Percentiles rank a stretch among this genome's conserved stretches.
phyloP scores from a whole-genome alignment of 2,329 filamentous ascomycete genomes.

The Amylocarpus encephaloides region DNA sequence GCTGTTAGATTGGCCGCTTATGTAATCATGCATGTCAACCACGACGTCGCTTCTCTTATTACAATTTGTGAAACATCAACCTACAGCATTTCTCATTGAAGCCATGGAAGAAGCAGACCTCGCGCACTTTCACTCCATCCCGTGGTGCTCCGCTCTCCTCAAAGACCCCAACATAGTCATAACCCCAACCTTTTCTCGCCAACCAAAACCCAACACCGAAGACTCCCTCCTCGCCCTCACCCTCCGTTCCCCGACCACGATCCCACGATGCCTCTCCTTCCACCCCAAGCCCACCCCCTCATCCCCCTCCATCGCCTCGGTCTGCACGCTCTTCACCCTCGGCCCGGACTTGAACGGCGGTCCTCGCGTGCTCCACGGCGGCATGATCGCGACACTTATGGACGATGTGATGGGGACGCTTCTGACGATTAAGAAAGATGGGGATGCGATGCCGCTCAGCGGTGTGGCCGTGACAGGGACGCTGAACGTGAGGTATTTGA shows the following conservation, averaged over 20 bases:
- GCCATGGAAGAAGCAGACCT: constrained; percentile 17
- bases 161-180: constrained; percentile 36
- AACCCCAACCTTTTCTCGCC: constrained; percentile 35
- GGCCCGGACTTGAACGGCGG: constrained; percentile 49
- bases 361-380: constrained; percentile 48
- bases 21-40: too few species aligned
- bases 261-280: constrained; percentile 40
- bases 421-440: constrained; percentile 31
- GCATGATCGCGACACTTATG: constrained; percentile 49
- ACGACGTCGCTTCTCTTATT: too few species aligned
- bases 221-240: constrained; percentile 49
- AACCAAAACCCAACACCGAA: constrained; percentile 36
- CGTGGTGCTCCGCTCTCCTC: constrained; percentile 44
- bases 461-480: constrained; percentile 40
- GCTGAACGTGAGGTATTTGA: constrained; percentile 47
- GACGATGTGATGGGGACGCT: constrained; percentile 52
- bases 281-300: constrained; percentile 32
- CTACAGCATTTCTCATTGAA: background rate
- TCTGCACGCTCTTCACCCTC: constrained; percentile 31
- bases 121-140: constrained; percentile 34
- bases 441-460: constrained; percentile 11
- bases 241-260: constrained; percentile 43
- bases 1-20: too few species aligned
- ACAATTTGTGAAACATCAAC: too few species aligned
- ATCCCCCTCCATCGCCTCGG: constrained; percentile 9